Evolutionary conservation across 495 filamentous ascomycete species (phyloP).

Genomic region (Lepraria neglecta): DNA sequence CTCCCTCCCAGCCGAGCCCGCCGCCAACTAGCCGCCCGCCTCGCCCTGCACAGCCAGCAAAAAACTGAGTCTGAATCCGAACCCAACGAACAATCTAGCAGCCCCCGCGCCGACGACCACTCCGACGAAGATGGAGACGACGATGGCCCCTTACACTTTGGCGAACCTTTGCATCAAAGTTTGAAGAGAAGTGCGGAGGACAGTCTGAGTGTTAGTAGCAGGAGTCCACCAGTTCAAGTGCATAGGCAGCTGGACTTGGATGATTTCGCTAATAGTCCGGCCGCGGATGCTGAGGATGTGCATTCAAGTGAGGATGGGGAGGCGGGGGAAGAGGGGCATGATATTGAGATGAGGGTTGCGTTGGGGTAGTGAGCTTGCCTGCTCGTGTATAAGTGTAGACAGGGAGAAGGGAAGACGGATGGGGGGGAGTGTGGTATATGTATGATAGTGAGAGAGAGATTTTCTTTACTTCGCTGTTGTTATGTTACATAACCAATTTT

Average conservation of each 20-base stretch:
- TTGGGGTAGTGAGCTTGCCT: conserved; percentile 22
- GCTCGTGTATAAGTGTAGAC: neutral
- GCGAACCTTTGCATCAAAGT: conserved; percentile 4
- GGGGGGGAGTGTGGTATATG: neutral
- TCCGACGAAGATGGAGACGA: conserved; percentile 18
- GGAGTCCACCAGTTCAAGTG: neutral
- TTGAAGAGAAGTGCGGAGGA: neutral
- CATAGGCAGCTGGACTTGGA: conserved; percentile 23
- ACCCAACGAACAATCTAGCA: conserved; percentile 12
- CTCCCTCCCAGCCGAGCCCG: conserved; percentile 81
- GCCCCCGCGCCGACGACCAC: neutral
- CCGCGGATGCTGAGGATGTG: conserved; percentile 33
- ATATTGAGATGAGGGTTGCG: conserved; percentile 30
- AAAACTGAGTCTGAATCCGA: conserved; percentile 34
- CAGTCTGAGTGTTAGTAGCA: neutral
- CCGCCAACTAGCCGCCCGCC: conserved; percentile 72
- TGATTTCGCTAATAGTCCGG: conserved; percentile 25
- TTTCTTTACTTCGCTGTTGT: conserved; percentile 4
- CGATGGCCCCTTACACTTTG: conserved; percentile 7
- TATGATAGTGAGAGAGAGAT: neutral
- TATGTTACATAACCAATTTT: conserved; percentile 4
- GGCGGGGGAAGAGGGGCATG: conserved; percentile 27
- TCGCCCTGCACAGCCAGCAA: conserved; percentile 72
- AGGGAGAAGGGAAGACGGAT: neutral
- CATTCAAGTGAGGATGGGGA: conserved; percentile 22